Conservation (phyloP, 345 rosid genomes). For the Citrus cavaleriei region DNA sequence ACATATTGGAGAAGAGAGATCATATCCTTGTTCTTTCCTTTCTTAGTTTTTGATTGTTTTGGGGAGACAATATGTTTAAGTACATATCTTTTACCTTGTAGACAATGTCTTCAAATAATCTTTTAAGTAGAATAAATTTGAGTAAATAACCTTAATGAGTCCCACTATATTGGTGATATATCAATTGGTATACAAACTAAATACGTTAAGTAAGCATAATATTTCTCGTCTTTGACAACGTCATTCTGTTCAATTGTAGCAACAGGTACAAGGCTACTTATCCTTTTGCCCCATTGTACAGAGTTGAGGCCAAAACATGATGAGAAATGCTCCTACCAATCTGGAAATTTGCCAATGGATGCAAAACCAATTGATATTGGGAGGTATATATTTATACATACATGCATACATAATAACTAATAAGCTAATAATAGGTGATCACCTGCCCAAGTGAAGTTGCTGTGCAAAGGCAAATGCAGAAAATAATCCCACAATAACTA, state of each 20-base stretch:
- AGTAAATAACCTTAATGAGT: neutral
- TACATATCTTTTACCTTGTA: neutral
- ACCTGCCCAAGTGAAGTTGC: constrained; percentile 42
- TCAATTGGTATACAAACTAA: no score
- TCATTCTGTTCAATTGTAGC: neutral
- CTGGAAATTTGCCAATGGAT: constrained; percentile 11
- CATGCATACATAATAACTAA: no score
- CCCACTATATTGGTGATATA: no score
- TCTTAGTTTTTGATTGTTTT: neutral
- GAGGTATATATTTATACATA: no score
- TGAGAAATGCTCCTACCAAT: constrained; percentile 28
- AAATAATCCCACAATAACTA: constrained; percentile 35
- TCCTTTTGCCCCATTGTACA: constrained; percentile 38
- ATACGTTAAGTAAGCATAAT: no score
- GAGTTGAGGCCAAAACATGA: constrained; percentile 31
- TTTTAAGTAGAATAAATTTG: neutral
- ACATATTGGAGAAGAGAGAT: neutral
- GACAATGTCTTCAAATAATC: neutral
- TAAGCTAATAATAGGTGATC: no score
- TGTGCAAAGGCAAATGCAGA: constrained; percentile 43
- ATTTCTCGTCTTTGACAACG: neutral
- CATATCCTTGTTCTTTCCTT: neutral
- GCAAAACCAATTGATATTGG: no score
- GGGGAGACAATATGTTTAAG: neutral
- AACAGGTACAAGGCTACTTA: neutral